A percentile compares a stretch with the other conserved stretches of the same genome.
Conservation (phyloP, 495 filamentous ascomycete genomes). For the Neurospora cerealis region DNA sequence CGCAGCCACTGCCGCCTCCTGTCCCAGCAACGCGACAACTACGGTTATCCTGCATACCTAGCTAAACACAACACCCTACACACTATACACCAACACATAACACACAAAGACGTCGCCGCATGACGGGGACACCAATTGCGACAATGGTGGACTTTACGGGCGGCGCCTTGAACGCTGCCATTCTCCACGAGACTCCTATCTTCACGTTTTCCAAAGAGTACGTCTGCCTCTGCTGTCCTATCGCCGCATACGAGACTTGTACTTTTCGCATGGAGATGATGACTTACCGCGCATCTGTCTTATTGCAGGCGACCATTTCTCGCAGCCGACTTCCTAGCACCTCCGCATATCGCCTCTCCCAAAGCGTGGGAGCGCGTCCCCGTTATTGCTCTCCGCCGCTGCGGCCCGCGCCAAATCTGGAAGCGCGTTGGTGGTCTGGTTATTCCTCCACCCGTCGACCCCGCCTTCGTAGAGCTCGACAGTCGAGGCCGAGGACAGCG, state of each 20-base stretch:
- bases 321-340: constrained; percentile 11
- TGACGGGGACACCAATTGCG: not conserved
- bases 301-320: constrained; percentile 11
- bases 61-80: not conserved
- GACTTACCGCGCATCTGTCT: not conserved
- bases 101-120: not conserved
- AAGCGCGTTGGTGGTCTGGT: constrained; percentile 19
- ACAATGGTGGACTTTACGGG: not conserved
- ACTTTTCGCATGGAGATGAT: not conserved
- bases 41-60: not conserved
- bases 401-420: constrained; percentile 19
- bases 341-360: constrained; percentile 9
- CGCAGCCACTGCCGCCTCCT: not conserved
- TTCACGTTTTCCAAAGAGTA: not conserved
- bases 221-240: not conserved
- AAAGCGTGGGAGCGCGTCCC: constrained; percentile 23
- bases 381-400: constrained; percentile 8
- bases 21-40: not conserved
- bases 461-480: constrained; percentile 16
- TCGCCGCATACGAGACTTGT: not conserved
- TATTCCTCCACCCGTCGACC: not conserved
- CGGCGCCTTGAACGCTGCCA: not conserved
- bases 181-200: not conserved
- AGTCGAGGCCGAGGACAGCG: constrained; percentile 9
- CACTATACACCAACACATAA: not conserved